Evolutionary conservation across 1,284 basidiomycete genomes (phyloP).

Genomic region (Coniferiporia sulphurascens): DNA sequence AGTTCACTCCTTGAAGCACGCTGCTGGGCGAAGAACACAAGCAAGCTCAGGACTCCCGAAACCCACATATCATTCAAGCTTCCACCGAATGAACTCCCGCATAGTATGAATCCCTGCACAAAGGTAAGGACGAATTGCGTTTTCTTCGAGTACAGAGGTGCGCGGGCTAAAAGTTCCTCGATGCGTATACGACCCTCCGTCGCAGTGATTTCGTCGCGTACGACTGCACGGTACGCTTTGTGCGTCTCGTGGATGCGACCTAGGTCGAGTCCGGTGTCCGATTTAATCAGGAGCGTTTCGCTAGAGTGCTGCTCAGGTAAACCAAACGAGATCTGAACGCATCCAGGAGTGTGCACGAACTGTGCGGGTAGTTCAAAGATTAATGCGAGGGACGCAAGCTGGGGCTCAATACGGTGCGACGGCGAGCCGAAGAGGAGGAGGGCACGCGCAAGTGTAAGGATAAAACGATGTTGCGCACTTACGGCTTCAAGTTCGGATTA

Average conservation of each 20-base stretch:
- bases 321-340: constrained; percentile 81
- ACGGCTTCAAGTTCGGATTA: constrained; percentile 35
- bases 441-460: constrained; percentile 57
- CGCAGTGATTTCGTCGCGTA: constrained; percentile 83
- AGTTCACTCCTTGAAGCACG: constrained; percentile 70
- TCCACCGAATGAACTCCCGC: constrained; percentile 80
- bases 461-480: constrained; percentile 53
- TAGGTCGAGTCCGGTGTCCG: constrained; percentile 66
- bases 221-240: constrained; percentile 69
- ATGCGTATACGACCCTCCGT: constrained; percentile 55
- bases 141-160: constrained; percentile 53
- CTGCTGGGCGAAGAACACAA: constrained; percentile 63
- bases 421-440: constrained; percentile 71
- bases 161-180: constrained; percentile 43
- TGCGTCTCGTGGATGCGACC: constrained; percentile 76
- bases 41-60: constrained; percentile 56
- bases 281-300: constrained; percentile 80
- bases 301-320: constrained; percentile 73
- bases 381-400: constrained; percentile 67
- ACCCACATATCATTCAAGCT: constrained; percentile 82
- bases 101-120: constrained; percentile 64
- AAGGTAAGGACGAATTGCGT: constrained; percentile 45
- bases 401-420: constrained; percentile 66
- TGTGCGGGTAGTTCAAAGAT: constrained; percentile 82
- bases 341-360: constrained; percentile 74